These are phyloP conservation scores for Cutaneotrichosporon sp. DNA, from an alignment of 1,284 basidiomycete species.

Conservation along the genomic window DNA sequence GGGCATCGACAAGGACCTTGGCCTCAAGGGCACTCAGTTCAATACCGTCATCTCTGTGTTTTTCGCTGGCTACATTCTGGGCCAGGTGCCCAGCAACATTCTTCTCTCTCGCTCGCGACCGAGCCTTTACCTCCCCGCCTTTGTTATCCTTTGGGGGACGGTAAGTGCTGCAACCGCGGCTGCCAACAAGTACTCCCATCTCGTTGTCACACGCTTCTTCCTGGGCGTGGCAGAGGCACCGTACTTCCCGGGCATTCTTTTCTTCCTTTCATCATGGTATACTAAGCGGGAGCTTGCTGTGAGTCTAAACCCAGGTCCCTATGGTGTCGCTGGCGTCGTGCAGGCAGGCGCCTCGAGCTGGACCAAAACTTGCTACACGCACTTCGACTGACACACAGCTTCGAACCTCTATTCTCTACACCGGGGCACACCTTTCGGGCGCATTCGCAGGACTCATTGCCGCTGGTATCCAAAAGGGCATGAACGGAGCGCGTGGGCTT, in stretches of 20 bases:
- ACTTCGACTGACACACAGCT: slow-evolving; percentile 11
- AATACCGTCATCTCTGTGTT: slow-evolving; percentile 43
- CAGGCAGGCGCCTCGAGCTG: too few relatives aligned
- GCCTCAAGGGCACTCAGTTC: slow-evolving; percentile 29
- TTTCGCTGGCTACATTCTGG: slow-evolving; percentile 42
- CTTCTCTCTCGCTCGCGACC: slow-evolving; percentile 10
- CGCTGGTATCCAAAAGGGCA: slow-evolving; percentile 21
- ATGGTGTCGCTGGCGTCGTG: too few relatives aligned
- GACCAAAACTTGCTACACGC: too few relatives aligned
- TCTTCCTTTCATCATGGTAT: slow-evolving; percentile 27
- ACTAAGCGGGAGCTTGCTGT: slow-evolving; percentile 20
- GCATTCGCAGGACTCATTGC: slow-evolving; percentile 36
- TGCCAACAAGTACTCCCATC: slow-evolving; percentile 12
- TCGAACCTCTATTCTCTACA: slow-evolving; percentile 23
- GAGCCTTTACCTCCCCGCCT: slow-evolving; percentile 18
- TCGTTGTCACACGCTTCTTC: slow-evolving; percentile 35
- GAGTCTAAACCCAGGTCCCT: too few relatives aligned
- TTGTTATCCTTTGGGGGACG: slow-evolving; percentile 16
- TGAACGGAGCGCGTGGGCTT: slow-evolving; percentile 16
- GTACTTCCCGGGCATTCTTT: slow-evolving; percentile 34
- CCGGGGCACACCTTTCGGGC: slow-evolving; percentile 26
- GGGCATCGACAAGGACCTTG: slow-evolving; percentile 30
- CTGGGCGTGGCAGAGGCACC: slow-evolving; percentile 24
- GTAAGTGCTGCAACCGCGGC: slow-evolving; percentile 13
- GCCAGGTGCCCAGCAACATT: slow-evolving; percentile 12